Conservation (phyloP, 2,329 filamentous ascomycete genomes). For the Hysterium pulicare region DNA sequence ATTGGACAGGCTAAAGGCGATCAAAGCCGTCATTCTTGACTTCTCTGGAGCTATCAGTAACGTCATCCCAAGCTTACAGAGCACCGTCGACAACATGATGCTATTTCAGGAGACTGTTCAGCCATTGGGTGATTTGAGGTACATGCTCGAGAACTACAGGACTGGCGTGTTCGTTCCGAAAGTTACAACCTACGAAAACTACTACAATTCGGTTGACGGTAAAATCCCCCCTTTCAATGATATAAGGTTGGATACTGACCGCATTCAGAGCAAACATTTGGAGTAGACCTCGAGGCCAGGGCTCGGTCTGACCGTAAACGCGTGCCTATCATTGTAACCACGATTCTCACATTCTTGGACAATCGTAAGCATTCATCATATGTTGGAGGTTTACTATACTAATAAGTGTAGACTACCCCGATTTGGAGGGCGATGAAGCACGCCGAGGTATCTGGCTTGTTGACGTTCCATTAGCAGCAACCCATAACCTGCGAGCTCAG, state of each 20-base stretch:
- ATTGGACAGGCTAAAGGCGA: slow-evolving; percentile 90
- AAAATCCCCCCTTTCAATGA: slow-evolving; percentile 11
- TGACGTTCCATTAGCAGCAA: slow-evolving; percentile 80
- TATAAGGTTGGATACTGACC: no score
- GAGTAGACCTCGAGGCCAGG: slow-evolving; percentile 93
- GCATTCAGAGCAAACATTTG: slow-evolving; percentile 79
- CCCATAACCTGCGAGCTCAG: slow-evolving; percentile 75
- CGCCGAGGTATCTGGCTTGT: slow-evolving; percentile 90
- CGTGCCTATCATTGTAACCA: slow-evolving; percentile 87
- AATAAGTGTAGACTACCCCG: slow-evolving; percentile 67
- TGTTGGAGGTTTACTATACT: slow-evolving; percentile 4
- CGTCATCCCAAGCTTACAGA: slow-evolving; percentile 92
- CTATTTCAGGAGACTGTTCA: slow-evolving; percentile 99
- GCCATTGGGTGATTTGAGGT: slow-evolving; percentile 82
- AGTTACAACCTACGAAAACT: slow-evolving; percentile 95
- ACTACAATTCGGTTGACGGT: slow-evolving; percentile 93
- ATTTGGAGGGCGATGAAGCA: slow-evolving; percentile 93
- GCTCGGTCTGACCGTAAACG: slow-evolving; percentile 93
- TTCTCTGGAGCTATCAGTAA: slow-evolving; percentile 98
- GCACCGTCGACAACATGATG: slow-evolving; percentile 98
- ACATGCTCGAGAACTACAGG: slow-evolving; percentile 93
- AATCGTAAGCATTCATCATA: slow-evolving; percentile 54
- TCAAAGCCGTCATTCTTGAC: slow-evolving; percentile 96
- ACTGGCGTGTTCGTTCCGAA: slow-evolving; percentile 89
- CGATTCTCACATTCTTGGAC: slow-evolving; percentile 90